A percentile compares a stretch with the other conserved stretches of the same genome.
Evolutionary conservation across 2,329 filamentous ascomycete genomes (phyloP).

Genomic region (Laburnicola sp.): DNA sequence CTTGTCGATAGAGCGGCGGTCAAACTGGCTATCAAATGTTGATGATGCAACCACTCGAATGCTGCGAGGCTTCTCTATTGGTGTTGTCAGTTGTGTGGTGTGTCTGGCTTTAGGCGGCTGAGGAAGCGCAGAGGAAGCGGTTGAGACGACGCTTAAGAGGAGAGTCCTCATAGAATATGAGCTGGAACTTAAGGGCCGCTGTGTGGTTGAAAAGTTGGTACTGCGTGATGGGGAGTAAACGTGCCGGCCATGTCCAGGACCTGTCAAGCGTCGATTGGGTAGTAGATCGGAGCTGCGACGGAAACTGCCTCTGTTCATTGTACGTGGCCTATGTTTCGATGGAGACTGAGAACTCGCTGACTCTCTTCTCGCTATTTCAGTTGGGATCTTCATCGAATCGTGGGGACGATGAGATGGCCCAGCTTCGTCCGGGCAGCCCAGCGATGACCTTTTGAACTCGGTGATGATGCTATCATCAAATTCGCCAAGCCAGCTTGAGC

Average conservation of each 20-base stretch:
- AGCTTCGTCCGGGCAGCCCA: conserved; percentile 38
- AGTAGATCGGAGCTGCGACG: conserved; percentile 32
- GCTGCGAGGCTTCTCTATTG: conserved; percentile 43
- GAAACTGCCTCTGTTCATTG: conserved; percentile 28
- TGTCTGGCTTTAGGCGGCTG: conserved; percentile 32
- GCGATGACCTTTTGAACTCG: conserved; percentile 47
- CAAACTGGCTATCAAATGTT: conserved; percentile 39
- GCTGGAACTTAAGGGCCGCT: conserved; percentile 39
- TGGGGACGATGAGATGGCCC: conserved; percentile 45
- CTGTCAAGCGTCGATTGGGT: conserved; percentile 36
- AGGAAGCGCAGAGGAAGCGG: conserved; percentile 44
- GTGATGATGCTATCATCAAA: conserved; percentile 44
- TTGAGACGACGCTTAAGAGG: conserved; percentile 47
- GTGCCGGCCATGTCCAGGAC: conserved; percentile 37
- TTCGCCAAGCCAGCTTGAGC: conserved; percentile 46
- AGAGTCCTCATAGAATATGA: conserved; percentile 45
- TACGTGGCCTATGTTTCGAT: conserved; percentile 30
- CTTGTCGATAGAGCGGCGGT: conserved; percentile 45
- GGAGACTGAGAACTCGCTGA: conserved; percentile 39
- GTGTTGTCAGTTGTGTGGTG: conserved; percentile 31
- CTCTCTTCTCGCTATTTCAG: conserved; percentile 43
- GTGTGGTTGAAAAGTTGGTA: conserved; percentile 29
- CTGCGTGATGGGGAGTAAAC: conserved; percentile 34
- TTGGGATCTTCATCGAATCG: conserved; percentile 50
- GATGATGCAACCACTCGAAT: conserved; percentile 45